Evolutionary conservation across 805 yeast genomes (phyloP).

Genomic region (Ogataea trehalophila): DNA sequence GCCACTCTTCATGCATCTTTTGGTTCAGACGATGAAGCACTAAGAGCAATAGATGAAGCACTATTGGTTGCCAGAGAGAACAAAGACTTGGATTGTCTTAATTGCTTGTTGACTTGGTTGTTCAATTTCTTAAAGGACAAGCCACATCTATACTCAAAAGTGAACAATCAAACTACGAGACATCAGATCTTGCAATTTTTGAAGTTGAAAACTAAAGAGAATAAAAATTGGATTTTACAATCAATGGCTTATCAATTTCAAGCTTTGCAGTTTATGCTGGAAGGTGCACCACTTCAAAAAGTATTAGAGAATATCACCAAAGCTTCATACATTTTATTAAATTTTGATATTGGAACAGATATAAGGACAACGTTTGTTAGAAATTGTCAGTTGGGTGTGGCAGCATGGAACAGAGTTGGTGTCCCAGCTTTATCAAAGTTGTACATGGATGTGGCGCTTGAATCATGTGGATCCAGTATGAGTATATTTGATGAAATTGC

Average conservation of each 20-base stretch:
- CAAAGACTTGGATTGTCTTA: constrained; percentile 67
- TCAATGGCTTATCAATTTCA: constrained; percentile 67
- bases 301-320: constrained; percentile 54
- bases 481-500: constrained; percentile 37
- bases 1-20: constrained; percentile 70
- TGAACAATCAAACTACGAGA: constrained; percentile 39
- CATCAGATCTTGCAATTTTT: constrained; percentile 64
- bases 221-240: constrained; percentile 40
- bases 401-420: constrained; percentile 52
- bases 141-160: constrained; percentile 47
- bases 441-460: constrained; percentile 44
- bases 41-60: constrained; percentile 81
- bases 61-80: constrained; percentile 83
- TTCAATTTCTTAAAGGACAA: constrained; percentile 62
- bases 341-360: constrained; percentile 34
- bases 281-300: constrained; percentile 41
- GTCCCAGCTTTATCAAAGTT: constrained; percentile 40
- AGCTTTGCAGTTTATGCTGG: constrained; percentile 47
- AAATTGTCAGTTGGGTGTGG: constrained; percentile 40
- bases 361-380: constrained; percentile 37
- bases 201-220: constrained; percentile 47
- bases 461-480: constrained; percentile 29
- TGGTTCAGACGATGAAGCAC: constrained; percentile 61
- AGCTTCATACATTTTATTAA: constrained; percentile 50
- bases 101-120: constrained; percentile 70